Percentiles rank a stretch among this genome's conserved stretches.
Evolutionary conservation across 305 asterid genomes (phyloP).

Genomic region (Striga hermonthica): DNA sequence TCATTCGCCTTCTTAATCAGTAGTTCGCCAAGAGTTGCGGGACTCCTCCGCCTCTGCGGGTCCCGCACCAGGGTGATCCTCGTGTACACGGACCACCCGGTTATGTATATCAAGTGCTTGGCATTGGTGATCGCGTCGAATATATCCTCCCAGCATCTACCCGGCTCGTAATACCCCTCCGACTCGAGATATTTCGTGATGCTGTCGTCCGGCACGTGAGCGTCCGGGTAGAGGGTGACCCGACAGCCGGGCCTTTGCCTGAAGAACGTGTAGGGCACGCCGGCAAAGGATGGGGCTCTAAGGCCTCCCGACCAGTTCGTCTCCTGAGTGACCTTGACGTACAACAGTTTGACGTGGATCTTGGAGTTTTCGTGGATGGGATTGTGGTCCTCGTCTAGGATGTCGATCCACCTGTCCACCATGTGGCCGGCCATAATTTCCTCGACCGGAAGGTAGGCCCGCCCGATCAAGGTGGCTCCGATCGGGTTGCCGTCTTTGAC

Average conservation of each 20-base stretch:
- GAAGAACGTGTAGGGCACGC: slow-evolving; percentile 65
- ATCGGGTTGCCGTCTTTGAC: slow-evolving; percentile 55
- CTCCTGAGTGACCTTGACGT: slow-evolving; percentile 43
- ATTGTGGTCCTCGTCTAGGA: slow-evolving; percentile 48
- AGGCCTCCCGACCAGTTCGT: slow-evolving; percentile 71
- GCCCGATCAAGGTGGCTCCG: slow-evolving; percentile 75
- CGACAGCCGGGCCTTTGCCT: slow-evolving; percentile 60
- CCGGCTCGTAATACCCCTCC: slow-evolving; percentile 38
- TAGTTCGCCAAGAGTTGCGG: slow-evolving; percentile 57
- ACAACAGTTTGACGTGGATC: slow-evolving; percentile 62
- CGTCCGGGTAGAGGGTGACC: slow-evolving; percentile 67
- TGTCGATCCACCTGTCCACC: slow-evolving; percentile 58
- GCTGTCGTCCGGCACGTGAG: slow-evolving; percentile 52
- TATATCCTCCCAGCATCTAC: slow-evolving; percentile 79
- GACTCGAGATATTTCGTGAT: slow-evolving; percentile 36
- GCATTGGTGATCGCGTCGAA: slow-evolving; percentile 62
- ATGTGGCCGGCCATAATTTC: slow-evolving; percentile 44
- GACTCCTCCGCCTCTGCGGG: slow-evolving; percentile 50
- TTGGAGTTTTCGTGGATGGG: slow-evolving; percentile 56
- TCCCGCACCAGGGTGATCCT: slow-evolving; percentile 60
- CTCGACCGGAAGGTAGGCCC: slow-evolving; percentile 64
- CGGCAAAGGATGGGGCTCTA: slow-evolving; percentile 41
- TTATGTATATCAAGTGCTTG: slow-evolving; percentile 60
- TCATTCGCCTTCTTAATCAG: slow-evolving; percentile 65
- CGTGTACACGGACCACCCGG: slow-evolving; percentile 80